Evolutionary conservation across 441 rosid species (phyloP).

Genomic region (Euphorbia celastroides): DNA sequence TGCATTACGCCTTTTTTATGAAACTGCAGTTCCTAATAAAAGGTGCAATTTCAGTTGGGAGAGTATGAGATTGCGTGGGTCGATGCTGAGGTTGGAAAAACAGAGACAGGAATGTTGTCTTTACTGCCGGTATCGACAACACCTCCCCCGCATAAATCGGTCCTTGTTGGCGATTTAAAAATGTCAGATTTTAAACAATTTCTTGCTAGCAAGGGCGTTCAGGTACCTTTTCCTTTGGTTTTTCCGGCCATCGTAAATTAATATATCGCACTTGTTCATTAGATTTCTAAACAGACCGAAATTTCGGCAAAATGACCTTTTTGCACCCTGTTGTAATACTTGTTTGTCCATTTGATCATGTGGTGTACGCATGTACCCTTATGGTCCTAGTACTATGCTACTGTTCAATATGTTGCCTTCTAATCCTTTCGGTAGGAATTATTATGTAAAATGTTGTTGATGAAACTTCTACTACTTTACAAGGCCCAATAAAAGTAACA

Average conservation of each 20-base stretch:
- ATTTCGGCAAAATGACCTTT: no score
- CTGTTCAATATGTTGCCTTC: no score
- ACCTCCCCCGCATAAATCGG: conserved; percentile 75
- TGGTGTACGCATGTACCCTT: no score
- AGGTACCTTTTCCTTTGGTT: conserved; percentile 29
- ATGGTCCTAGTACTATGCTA: no score
- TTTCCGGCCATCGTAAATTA: not conserved
- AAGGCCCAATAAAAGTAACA: no score
- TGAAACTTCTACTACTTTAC: no score
- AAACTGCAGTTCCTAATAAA: conserved; percentile 3
- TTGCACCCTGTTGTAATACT: no score
- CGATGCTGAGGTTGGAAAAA: conserved; percentile 85
- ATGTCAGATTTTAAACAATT: conserved; percentile 93
- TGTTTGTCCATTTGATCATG: no score
- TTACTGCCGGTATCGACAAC: conserved; percentile 56
- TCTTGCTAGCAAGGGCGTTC: conserved; percentile 82
- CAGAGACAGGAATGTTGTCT: conserved; percentile 60
- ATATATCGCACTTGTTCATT: not conserved
- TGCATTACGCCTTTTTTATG: not conserved
- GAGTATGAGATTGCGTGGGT: conserved; percentile 95
- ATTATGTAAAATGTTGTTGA: no score
- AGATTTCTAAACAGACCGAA: not conserved
- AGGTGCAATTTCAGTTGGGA: conserved; percentile 54
- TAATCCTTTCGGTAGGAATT: no score
- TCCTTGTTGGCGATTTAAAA: conserved; percentile 88